phyloP scores from a whole-genome alignment of 305 asterid species.

The Ilex paraguariensis region DNA sequence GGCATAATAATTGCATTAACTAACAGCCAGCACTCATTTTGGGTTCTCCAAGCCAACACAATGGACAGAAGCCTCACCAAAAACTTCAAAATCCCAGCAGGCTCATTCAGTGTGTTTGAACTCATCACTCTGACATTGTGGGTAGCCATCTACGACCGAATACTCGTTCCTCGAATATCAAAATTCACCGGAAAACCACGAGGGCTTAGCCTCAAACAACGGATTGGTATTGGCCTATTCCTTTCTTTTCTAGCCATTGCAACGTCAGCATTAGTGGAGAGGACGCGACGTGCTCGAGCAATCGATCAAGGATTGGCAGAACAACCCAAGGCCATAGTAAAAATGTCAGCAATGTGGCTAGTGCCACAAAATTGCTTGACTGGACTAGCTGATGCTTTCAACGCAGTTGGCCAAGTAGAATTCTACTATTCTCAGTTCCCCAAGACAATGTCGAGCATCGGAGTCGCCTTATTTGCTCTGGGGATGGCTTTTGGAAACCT shows the following conservation, averaged over 20 bases:
- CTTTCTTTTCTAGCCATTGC: slow-evolving; percentile 50
- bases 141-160: slow-evolving; percentile 53
- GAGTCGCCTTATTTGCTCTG: slow-evolving; percentile 46
- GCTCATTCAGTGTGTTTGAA: slow-evolving; percentile 36
- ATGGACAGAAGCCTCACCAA: slow-evolving; percentile 40
- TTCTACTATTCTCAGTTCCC: slow-evolving; percentile 59
- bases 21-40: slow-evolving; percentile 51
- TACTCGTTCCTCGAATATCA: slow-evolving; percentile 41
- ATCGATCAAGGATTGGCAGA: slow-evolving; percentile 36
- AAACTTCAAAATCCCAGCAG: slow-evolving; percentile 55
- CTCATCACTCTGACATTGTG: slow-evolving; percentile 48
- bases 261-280: slow-evolving; percentile 52
- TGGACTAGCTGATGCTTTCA: slow-evolving; percentile 64
- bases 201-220: slow-evolving; percentile 44
- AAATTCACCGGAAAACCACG: slow-evolving; percentile 42
- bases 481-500: slow-evolving; percentile 51
- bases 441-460: slow-evolving; percentile 65
- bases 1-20: slow-evolving; percentile 50
- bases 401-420: slow-evolving; percentile 63
- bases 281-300: slow-evolving; percentile 40
- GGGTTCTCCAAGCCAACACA: slow-evolving; percentile 54
- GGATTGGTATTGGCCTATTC: slow-evolving; percentile 57
- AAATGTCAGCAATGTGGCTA: slow-evolving; percentile 67
- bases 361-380: slow-evolving; percentile 46
- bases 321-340: slow-evolving; percentile 28